Conservation (phyloP, 305 asterid species). For the Plantago coronopus region DNA sequence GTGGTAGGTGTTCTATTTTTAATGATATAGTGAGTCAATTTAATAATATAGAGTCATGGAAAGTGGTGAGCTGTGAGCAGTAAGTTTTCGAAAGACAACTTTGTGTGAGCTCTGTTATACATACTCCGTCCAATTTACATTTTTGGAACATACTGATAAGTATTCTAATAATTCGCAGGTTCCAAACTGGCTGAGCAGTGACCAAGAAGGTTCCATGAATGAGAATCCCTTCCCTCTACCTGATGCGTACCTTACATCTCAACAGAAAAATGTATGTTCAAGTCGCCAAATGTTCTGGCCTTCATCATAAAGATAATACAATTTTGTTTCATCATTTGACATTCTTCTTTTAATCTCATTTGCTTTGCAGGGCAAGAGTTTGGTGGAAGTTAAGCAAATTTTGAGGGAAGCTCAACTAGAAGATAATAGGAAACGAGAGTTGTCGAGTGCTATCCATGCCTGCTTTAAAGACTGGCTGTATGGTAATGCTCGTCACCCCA, state of each 20-base stretch:
- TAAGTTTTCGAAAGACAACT: no score
- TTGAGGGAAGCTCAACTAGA: constrained; percentile 86
- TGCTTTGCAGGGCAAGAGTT: constrained; percentile 52
- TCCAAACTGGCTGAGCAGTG: constrained; percentile 80
- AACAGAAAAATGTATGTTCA: constrained; percentile 74
- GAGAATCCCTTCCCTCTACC: constrained; percentile 85
- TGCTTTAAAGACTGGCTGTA: constrained; percentile 96
- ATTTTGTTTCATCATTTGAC: constrained; percentile 6
- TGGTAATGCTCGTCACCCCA: constrained; percentile 45
- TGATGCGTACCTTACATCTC: constrained; percentile 76
- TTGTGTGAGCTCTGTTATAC: no score
- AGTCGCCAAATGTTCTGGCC: constrained; percentile 8
- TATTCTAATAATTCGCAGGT: constrained; percentile 42
- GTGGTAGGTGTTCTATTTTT: constrained; percentile 45
- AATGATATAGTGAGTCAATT: constrained; percentile 6
- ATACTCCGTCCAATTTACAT: constrained; percentile 4
- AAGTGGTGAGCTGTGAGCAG: not conserved
- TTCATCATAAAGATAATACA: constrained; percentile 12
- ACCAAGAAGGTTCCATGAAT: constrained; percentile 63
- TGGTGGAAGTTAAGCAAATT: constrained; percentile 73
- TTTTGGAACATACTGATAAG: constrained; percentile 21
- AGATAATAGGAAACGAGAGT: constrained; percentile 80
- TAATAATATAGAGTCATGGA: not conserved
- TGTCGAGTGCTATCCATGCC: constrained; percentile 76
- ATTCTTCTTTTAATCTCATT: constrained; percentile 12